Base-by-base conservation (phyloP, 192 early-diverging fungal species). In the Gryganskiella cystojenkinii region DNA sequence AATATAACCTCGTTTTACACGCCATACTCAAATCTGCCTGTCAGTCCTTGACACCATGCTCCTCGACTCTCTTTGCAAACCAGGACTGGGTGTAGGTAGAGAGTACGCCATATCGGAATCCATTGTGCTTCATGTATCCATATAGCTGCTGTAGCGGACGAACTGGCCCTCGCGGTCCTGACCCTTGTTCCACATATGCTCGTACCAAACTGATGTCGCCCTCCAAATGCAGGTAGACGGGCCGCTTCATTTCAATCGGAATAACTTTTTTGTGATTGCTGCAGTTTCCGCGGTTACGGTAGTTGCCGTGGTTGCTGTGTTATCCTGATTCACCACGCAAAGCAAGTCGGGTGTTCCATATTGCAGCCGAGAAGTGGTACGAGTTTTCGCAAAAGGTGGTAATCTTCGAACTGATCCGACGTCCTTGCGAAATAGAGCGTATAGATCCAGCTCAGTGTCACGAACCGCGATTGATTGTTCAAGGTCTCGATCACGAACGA, bases 41-140 rank as follows among this genome's bases (percentile, higher is more conserved):
- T n/a, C n/a, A n/a, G n/a, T n/a, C n/a, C n/a, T 40, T 13, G 37
- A 9, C 49, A 5, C 19, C 50, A 13, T 45, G 28, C 4, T 22
- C 22, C 49, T 19, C 14, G n/a, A 22, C 49, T 44, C 52, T 17
- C n/a, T 27, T 56, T 22, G 56, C 4, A 24, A 66, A 56, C 54
- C 64, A 66, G 10, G 64, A 56, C 43, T 66, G 64, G 35, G 27
- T 52, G 53, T 56, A 66, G 37, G 54, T 66, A 0, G 54, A 56
- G 11, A 66, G 35, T 19, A 66, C 50, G 1, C 64, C 64, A 35
- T 66, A 66, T 45, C 44, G 53, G 47, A 40, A 66, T 27, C 64
- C 64, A 35, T 66, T 66, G 19, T 3, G 30, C 13, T 17, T 19
- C 64, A 66, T 66, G 40, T 56, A 66, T 20, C 64, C 54, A 20